Base-by-base conservation (phyloP, 2,329 filamentous ascomycete genomes). In the Anthostomella pinea region DNA sequence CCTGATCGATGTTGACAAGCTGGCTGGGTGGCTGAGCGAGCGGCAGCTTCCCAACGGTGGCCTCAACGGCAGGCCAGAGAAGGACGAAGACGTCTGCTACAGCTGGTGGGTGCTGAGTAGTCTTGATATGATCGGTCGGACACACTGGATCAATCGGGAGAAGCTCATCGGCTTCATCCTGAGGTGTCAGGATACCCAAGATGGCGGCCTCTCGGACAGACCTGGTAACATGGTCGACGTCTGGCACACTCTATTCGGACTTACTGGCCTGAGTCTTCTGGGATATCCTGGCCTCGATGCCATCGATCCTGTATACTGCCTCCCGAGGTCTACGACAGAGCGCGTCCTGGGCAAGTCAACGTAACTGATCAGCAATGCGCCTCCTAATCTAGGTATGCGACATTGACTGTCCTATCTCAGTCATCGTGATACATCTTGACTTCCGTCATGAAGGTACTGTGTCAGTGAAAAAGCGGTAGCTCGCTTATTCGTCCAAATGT, bases 31-130 rank as follows among this genome's bases (percentile, higher is more conserved):
- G 93, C 72, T 98, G 35, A 95, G 89, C 62, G 93, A 98, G 65
- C 78, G 93, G 45, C 93, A 98, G 61, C 72, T 95, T 18, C 77
- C 87, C 8, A 83, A 83, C 30, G 93, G 93, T 19, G 93, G 93
- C 0, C 69, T 98, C 33, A 98, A 98, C 59, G 93, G 93, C 3
- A 77, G 93, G 31, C 93, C 93, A 1, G 93, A 97, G 67, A 98
- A 98, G 70, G 69, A 86, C 45, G 91, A 95, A 60, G 93, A 98
- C 61, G 91, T 95, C 10, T 98, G 93, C 68, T 98, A 98, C 67
- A 95, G 88, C 61, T 98, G 93, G 93, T 98, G 93, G 93, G 93
- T 97, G 28, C 69, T 91, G 57, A 91, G 87, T 58, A 95, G 90
- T 60, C 68, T 98, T 50, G 83, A 85, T 29, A 96, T 97, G 75